Evolutionary conservation across 2,329 filamentous ascomycete genomes (phyloP).

Genomic region (Fusarium udum): DNA sequence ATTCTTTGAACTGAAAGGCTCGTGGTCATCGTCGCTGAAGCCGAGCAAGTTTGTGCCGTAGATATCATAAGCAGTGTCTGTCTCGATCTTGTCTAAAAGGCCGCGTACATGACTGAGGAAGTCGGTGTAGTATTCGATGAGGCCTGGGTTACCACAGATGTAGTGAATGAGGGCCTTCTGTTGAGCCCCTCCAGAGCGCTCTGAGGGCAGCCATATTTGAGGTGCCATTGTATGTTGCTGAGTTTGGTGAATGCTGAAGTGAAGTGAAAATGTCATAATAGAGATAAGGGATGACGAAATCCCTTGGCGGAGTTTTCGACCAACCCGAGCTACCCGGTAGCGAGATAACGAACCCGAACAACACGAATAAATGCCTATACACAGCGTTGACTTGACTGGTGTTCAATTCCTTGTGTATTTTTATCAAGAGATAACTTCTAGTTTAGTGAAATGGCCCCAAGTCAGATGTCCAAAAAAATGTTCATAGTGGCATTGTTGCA

Average conservation of each 20-base stretch:
- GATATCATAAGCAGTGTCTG: slow-evolving; percentile 59
- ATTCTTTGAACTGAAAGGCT: slow-evolving; percentile 53
- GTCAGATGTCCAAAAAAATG: too few species aligned
- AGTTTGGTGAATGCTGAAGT: neutral
- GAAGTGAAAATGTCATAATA: neutral
- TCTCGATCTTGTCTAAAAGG: slow-evolving; percentile 58
- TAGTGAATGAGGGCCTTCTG: slow-evolving; percentile 70
- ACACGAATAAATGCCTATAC: neutral
- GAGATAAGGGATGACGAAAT: neutral
- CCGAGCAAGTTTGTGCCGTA: slow-evolving; percentile 67
- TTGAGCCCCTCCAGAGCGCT: slow-evolving; percentile 25
- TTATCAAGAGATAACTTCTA: neutral
- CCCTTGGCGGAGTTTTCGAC: neutral
- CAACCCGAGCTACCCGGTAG: slow-evolving; percentile 13
- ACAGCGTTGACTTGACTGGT: neutral
- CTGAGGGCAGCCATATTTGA: slow-evolving; percentile 46
- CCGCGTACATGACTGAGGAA: slow-evolving; percentile 70
- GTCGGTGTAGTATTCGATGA: slow-evolving; percentile 76
- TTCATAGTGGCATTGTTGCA: neutral
- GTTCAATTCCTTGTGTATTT: neutral
- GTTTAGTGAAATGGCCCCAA: neutral
- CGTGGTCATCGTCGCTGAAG: slow-evolving; percentile 64
- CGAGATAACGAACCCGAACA: neutral
- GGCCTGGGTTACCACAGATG: slow-evolving; percentile 79
- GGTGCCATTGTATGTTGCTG: slow-evolving; percentile 30